Conservation (phyloP, 768 basidiomycete species). For the Rhizopogon vulgaris region DNA sequence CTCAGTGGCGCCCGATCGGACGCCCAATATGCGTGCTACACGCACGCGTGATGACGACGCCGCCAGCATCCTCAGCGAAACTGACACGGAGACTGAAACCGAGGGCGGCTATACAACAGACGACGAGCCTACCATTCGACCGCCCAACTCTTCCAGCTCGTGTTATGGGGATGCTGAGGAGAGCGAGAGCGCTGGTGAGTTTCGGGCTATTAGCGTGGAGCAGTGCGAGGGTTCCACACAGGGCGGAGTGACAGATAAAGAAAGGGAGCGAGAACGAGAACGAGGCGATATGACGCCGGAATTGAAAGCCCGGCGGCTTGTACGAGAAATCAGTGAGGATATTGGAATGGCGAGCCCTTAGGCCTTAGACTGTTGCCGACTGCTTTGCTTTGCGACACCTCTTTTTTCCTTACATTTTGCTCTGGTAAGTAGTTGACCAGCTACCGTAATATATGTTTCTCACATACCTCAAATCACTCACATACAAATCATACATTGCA, state of each 20-base stretch:
- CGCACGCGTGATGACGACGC: conserved; percentile 23
- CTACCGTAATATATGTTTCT: conserved; percentile 13
- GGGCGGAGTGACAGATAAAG: neutral
- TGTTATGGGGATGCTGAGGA: conserved; percentile 34
- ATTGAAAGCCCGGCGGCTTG: conserved; percentile 22
- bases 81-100: conserved; percentile 43
- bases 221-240: neutral
- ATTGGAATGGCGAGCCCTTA: conserved; percentile 26
- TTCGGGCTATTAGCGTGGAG: conserved; percentile 13
- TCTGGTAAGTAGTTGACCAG: conserved; percentile 11
- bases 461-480: conserved; percentile 17
- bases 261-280: conserved; percentile 11
- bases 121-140: conserved; percentile 78
- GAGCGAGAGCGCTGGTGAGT: conserved; percentile 23
- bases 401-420: neutral
- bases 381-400: neutral
- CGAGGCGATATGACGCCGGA: conserved; percentile 28
- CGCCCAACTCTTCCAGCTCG: conserved; percentile 34
- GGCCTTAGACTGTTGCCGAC: conserved; percentile 12
- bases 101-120: conserved; percentile 61
- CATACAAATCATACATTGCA: conserved; percentile 11
- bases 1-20: conserved; percentile 27
- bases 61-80: conserved; percentile 31
- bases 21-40: conserved; percentile 20
- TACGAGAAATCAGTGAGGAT: conserved; percentile 25